Conservation (phyloP, 257 asterid species). For the Nicotiana otophora region DNA sequence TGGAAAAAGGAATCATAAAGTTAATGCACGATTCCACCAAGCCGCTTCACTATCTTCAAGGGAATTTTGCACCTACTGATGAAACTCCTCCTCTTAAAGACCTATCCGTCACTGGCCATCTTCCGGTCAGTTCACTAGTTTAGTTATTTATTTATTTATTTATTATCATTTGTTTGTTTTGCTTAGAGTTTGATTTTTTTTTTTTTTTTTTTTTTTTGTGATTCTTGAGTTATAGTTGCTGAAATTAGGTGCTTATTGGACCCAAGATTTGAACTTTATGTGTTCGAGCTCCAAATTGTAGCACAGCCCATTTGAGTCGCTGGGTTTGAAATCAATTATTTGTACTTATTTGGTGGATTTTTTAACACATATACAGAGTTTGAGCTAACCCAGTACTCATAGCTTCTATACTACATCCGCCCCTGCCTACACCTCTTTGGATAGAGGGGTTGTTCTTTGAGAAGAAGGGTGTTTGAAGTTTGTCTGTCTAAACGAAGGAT, state of each 20-base stretch:
- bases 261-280: no score
- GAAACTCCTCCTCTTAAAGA: slow-evolving; percentile 80
- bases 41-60: slow-evolving; percentile 69
- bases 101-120: slow-evolving; percentile 59
- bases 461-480: not conserved
- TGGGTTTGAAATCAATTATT: no score
- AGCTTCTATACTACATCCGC: no score
- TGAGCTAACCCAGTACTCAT: no score
- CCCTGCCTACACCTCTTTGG: not conserved
- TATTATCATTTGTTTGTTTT: not conserved
- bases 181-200: not conserved
- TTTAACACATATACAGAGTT: no score
- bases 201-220: not conserved
- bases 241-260: not conserved
- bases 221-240: not conserved
- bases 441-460: not conserved
- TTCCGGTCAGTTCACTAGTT: slow-evolving; percentile 54
- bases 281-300: no score
- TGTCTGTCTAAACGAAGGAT: not conserved
- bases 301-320: no score
- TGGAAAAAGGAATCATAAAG: slow-evolving; percentile 69
- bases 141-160: not conserved
- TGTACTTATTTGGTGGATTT: no score
- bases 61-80: slow-evolving; percentile 71
- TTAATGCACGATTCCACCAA: slow-evolving; percentile 56